Evolutionary conservation across 164 flowering plant species (phyloP).

Genomic region (Umbellularia californica): DNA sequence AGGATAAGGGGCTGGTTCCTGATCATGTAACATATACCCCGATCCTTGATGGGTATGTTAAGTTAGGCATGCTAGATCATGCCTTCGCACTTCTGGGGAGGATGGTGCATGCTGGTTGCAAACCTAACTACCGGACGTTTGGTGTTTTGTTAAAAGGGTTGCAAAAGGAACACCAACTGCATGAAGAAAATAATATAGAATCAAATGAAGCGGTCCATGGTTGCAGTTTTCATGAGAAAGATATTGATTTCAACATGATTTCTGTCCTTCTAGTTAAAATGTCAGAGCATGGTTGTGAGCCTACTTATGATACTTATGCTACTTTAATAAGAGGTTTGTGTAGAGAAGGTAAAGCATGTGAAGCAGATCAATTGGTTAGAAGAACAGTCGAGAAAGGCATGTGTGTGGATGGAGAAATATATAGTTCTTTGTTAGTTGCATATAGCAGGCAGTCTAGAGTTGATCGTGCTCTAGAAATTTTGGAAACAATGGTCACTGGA

Average conservation of each 20-base stretch:
- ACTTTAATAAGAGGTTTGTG: conserved; percentile 53
- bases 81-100: conserved; percentile 49
- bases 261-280: conserved; percentile 43
- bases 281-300: conserved; percentile 49
- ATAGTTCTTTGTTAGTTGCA: conserved; percentile 34
- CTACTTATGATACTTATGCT: conserved; percentile 45
- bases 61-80: conserved; percentile 48
- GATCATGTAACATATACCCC: conserved; percentile 64
- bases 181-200: conserved; percentile 29
- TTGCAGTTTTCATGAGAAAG: conserved; percentile 19
- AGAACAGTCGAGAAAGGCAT: conserved; percentile 50
- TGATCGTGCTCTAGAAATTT: conserved; percentile 48
- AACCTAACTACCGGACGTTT: conserved; percentile 68
- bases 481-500: conserved; percentile 22
- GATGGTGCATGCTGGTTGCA: conserved; percentile 48
- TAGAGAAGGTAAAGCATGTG: conserved; percentile 45
- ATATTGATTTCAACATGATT: conserved; percentile 23
- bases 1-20: conserved; percentile 46
- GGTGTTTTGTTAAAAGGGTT: conserved; percentile 61
- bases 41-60: conserved; percentile 63
- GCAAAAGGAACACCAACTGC: conserved; percentile 37
- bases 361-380: conserved; percentile 54
- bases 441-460: conserved; percentile 51
- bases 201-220: conserved; percentile 26
- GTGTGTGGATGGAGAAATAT: conserved; percentile 36